Base-by-base conservation (phyloP, 2,329 filamentous ascomycete genomes). In the Microsporum ferrugineum region DNA sequence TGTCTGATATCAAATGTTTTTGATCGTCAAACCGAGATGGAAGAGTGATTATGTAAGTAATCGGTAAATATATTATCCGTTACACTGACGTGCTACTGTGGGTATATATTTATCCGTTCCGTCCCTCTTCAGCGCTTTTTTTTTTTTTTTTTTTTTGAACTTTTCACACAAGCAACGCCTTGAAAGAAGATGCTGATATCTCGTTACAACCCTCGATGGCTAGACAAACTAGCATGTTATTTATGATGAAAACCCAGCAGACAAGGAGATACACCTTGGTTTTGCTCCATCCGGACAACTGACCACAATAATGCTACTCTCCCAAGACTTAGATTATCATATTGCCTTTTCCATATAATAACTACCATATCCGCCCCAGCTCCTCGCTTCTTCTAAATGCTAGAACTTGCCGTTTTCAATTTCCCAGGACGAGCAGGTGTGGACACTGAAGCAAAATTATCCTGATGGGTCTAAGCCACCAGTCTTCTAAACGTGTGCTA, bases 371-470 rank as follows among this genome's bases (percentile, higher is more conserved):
- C 27, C 4, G 23, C 41, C 17, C 36, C 57, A 59, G 5, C 29
- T 23, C 27, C 6, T 59, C 57, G 43, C 57, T 59, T 49, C 43
- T 59, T 59, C 41, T 8, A 57, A 58, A 49, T 76, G 80, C 80
- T 82, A 82, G 80, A 82, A 79, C 80, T 76, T 75, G 78, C 74
- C 79, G 75, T 77, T 74, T 74, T 70, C 77, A 71, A 75, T 73
- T 71, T 73, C 65, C 72, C 72, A 79, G 78, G 77, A 75, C 76
- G 78, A 69, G 76, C 75, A 73, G 78, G 80, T 81, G 80, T 82
- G 78, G 80, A 82, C 77, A 77, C 69, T 73, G 79, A 80, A 82
- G 80, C 80, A 77, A 82, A 73, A 82, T 71, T 71, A 73, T 79
- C 64, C 73, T 62, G 65, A 67, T 66, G 64, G 61, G 62, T 68